Base-by-base conservation (phyloP, 2,329 filamentous ascomycete genomes). In the Colletotrichum sp. region DNA sequence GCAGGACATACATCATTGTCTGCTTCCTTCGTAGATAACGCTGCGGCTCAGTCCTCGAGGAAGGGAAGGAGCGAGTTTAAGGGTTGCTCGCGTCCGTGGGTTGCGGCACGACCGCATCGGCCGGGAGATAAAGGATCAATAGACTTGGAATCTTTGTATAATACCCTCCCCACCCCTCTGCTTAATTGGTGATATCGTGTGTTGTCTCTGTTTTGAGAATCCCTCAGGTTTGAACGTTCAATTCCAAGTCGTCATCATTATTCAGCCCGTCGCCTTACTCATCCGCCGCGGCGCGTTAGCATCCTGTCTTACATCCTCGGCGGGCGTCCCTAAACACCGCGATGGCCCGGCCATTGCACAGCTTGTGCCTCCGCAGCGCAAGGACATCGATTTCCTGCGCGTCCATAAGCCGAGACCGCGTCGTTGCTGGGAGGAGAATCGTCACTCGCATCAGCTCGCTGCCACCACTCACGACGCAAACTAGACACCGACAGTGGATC, bases 301-400 rank as follows among this genome's bases (percentile, higher is more conserved):
- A 68, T 65, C 48, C 13, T 43, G 34, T 64, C 24, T 64, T 38
- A 52, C 16, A 43, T 28, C 12, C 26, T 43, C 52, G n/a, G 43
- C n/a, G 43, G 43, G 43, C 43, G 43, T 52, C 43, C 43, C 43
- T 21, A 43, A 68, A 28, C 66, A 58, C 21, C 26, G 26, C 36
- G 4, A 75, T 72, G 73, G 32, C 69, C 56, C n/a, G 55, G 38
- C 38, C 43, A 32, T 34, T 62, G 26, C 55, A 48, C 16, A 67
- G 69, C 15, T 30, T 36, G 6, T 18, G 62, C 55, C 36, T 34
- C 24, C 9, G n/a, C 60, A 78, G 55, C 52, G 21, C 43, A 48
- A 18, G 8, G 6, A 8, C 38, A n/a, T 10, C 43, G n/a, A 18
- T 21, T 36, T 8, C 43, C 16, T 16, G 13, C 24, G 36, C 24